phyloP scores from a whole-genome alignment of 2,329 filamentous ascomycete species.

The Fonsecaea pedrosoi region DNA sequence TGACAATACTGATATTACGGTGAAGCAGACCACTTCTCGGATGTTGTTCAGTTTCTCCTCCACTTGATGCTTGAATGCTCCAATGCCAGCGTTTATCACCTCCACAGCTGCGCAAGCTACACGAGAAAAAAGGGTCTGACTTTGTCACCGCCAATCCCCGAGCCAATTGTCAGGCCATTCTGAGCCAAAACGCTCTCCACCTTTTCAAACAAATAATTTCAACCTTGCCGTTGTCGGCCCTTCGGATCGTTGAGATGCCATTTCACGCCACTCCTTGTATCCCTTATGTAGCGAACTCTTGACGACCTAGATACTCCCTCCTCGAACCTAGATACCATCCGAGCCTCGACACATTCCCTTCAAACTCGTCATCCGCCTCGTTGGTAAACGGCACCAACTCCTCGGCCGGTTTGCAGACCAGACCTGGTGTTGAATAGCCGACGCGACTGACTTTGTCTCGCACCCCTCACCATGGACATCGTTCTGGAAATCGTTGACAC shows the following conservation, averaged over 20 bases:
- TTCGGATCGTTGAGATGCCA: constrained; percentile 17
- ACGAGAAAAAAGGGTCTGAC: constrained; percentile 1
- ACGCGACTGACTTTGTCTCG: background rate
- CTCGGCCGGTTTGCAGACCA: background rate
- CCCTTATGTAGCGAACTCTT: constrained; percentile 3
- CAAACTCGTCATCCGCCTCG: background rate
- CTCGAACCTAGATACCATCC: background rate
- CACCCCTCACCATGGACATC: constrained; percentile 76
- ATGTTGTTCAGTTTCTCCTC: background rate
- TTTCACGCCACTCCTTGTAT: constrained; percentile 20
- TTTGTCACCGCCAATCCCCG: constrained; percentile 1
- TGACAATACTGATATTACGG: background rate
- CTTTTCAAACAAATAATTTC: constrained; percentile 19
- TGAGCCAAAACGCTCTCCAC: constrained; percentile 14
- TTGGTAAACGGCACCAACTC: background rate
- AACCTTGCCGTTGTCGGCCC: constrained; percentile 8
- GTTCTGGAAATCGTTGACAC: constrained; percentile 85
- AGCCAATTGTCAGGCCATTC: background rate
- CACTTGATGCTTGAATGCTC: background rate
- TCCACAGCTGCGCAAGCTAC: constrained; percentile 4
- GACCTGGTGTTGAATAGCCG: background rate
- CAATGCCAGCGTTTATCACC: background rate
- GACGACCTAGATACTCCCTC: background rate
- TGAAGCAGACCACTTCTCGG: constrained; percentile 3
- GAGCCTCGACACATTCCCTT: background rate